A percentile compares a stretch with the other conserved stretches of the same genome.
Evolutionary conservation across 768 basidiomycete genomes (phyloP).

Genomic region (Amanita rimosa): DNA sequence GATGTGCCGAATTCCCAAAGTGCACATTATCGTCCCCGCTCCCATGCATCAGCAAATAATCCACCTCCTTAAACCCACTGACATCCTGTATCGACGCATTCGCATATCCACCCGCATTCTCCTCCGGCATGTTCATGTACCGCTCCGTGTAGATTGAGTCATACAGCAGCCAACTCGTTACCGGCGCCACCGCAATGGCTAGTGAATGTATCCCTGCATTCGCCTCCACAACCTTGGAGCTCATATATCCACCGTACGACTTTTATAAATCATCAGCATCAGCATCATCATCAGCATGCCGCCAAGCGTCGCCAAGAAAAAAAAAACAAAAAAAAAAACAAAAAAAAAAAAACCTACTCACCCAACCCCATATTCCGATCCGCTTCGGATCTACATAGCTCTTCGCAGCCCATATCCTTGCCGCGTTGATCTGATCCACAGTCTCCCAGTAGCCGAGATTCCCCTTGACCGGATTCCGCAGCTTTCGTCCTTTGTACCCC

Average conservation of each 20-base stretch:
- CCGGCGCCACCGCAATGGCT: constrained; percentile 89
- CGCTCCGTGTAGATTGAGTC: constrained; percentile 97
- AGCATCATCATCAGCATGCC: too few species aligned
- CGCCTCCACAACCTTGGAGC: constrained; percentile 84
- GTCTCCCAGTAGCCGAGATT: constrained; percentile 88
- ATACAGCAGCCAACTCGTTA: constrained; percentile 79
- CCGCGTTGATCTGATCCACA: constrained; percentile 81
- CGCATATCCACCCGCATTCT: constrained; percentile 81
- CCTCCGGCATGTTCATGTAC: constrained; percentile 80
- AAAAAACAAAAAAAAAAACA: background rate
- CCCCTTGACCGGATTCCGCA: constrained; percentile 82
- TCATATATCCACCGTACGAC: constrained; percentile 98
- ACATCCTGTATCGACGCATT: constrained; percentile 85
- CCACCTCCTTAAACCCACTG: constrained; percentile 69
- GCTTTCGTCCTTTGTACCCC: constrained; percentile 74
- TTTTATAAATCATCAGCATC: constrained; percentile 16
- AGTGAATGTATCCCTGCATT: constrained; percentile 83
- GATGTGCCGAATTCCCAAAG: constrained; percentile 79
- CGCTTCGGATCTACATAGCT: constrained; percentile 80
- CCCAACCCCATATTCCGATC: constrained; percentile 98
- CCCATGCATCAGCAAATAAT: constrained; percentile 85
- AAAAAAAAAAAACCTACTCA: constrained; percentile 23
- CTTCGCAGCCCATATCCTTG: constrained; percentile 80
- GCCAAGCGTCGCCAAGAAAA: background rate
- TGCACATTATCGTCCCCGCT: constrained; percentile 98